Base-by-base conservation (phyloP, 202 grass and related monocot genomes). In the Carex sylvatica region DNA sequence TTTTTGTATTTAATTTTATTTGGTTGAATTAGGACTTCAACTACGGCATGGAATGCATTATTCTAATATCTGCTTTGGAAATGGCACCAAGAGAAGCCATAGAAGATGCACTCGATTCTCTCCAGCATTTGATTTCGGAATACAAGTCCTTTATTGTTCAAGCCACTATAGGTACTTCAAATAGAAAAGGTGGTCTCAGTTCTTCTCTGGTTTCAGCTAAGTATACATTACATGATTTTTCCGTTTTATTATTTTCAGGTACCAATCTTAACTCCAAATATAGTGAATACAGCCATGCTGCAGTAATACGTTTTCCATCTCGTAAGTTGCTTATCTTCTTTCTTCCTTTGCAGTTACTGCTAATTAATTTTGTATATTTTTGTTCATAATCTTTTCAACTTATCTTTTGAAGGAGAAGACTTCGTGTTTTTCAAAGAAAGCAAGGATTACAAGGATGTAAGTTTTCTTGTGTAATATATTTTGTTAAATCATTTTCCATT, bases 1-100 rank as follows among this genome's bases (percentile, higher is more conserved):
- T 15, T 28, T 28, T 55, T 26, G 52, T 84, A 66, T 82, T 66
- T 77, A 77, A 58, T 56, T 36, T 15, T 63, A 67, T 80, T 64
- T 88, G 47, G 35, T 86, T 65, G 71, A 83, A 86, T 73, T 86
- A 97, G 94, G 94, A 94, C 60, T 97, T 94, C 67, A 97, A 97
- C 88, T 91, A 90, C 9, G 94, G 91, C 3, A 78, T 97, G 1
- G 94, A 97, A 83, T 97, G 89, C 74, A 84, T 97, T 66, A 16
- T 97, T 65, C 80, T 97, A 87, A 81, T 94, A 83, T 94, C 90
- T 85, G 61, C 88, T 85, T 80, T 84, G 56, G 83, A 92, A 61
- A 83, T 80, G 88, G 86, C 84, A 33, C 85, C 88, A 26, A 38
- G 24, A 86, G 80, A 89, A 67, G 84, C 88, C 30, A 76, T 89